Percentiles rank a stretch among this genome's conserved stretches.
Evolutionary conservation across 148 eudicot genomes (phyloP).

Genomic region (Mesembryanthemum crystallinum): DNA sequence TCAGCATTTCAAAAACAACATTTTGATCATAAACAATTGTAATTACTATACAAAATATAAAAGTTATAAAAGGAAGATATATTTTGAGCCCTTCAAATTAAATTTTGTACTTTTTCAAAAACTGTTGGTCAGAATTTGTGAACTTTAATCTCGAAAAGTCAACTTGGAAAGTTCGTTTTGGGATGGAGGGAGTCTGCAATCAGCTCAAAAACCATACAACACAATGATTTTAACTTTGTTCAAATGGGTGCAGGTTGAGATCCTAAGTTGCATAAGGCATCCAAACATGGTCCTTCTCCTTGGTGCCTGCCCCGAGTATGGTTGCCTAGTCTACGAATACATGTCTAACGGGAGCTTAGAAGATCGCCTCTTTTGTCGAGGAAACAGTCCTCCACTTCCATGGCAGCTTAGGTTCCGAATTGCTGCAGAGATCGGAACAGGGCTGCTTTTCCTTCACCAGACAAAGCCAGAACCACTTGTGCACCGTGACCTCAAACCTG

Average conservation of each 20-base stretch:
- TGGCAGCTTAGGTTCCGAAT: constrained; percentile 70
- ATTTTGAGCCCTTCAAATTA: too few species aligned
- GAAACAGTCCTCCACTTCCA: constrained; percentile 43
- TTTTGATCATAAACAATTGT: too few species aligned
- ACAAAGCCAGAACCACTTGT: constrained; percentile 72
- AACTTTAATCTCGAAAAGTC: too few species aligned
- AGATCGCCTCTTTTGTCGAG: constrained; percentile 47
- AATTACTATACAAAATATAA: too few species aligned
- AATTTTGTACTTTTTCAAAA: too few species aligned
- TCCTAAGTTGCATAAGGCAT: constrained; percentile 66
- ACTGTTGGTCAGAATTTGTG: too few species aligned
- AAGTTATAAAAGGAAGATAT: too few species aligned
- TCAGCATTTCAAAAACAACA: too few species aligned
- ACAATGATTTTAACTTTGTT: not conserved
- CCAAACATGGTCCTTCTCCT: constrained; percentile 77
- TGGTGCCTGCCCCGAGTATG: constrained; percentile 78
- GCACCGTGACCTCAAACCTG: constrained; percentile 76
- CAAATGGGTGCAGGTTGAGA: constrained; percentile 47
- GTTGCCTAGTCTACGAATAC: constrained; percentile 69
- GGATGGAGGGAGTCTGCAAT: too few species aligned
- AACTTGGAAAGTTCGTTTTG: not conserved
- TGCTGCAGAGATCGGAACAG: constrained; percentile 65
- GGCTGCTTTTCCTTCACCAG: constrained; percentile 63
- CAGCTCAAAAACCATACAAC: not conserved
- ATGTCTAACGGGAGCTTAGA: constrained; percentile 78